These are phyloP conservation scores for Cenococcum geophilum DNA, from an alignment of 495 filamentous ascomycete species.

Conservation along the genomic window DNA sequence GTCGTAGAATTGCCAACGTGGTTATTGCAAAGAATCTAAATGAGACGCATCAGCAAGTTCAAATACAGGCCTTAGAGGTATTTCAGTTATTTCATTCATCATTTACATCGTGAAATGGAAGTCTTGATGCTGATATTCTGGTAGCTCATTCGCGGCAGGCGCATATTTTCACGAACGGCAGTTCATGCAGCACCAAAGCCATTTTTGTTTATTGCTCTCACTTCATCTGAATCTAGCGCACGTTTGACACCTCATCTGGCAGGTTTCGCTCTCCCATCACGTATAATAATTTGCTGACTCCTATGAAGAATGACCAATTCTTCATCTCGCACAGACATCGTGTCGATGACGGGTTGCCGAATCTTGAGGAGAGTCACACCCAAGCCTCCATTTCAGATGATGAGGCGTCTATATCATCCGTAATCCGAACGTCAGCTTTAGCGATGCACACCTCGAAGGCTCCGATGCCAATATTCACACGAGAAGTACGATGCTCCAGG, in stretches of 20 bases:
- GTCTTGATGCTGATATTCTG: background rate
- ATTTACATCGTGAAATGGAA: no score
- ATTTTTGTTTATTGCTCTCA: constrained; percentile 74
- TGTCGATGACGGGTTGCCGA: constrained; percentile 60
- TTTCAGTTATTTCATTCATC: background rate
- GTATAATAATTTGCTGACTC: constrained; percentile 17
- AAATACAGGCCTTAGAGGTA: constrained; percentile 79
- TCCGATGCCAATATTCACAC: constrained; percentile 17
- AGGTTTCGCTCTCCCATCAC: background rate
- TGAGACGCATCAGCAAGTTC: constrained; percentile 60
- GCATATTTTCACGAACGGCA: constrained; percentile 65
- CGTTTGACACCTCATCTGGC: constrained; percentile 34
- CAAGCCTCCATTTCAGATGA: constrained; percentile 34
- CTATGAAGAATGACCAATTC: constrained; percentile 66
- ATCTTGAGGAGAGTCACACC: constrained; percentile 55
- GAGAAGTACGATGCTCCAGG: constrained; percentile 18
- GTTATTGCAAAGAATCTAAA: constrained; percentile 78
- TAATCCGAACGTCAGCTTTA: constrained; percentile 15
- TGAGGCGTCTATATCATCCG: constrained; percentile 24
- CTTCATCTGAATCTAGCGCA: constrained; percentile 38
- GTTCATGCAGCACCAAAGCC: constrained; percentile 67
- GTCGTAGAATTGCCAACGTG: constrained; percentile 62
- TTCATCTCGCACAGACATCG: constrained; percentile 85
- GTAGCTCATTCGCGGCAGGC: constrained; percentile 72
- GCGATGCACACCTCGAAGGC: constrained; percentile 1